A percentile compares a stretch with the other conserved stretches of the same genome.
phyloP scores from a whole-genome alignment of 108 stramenopile species.

The Cyclotella baltica region DNA sequence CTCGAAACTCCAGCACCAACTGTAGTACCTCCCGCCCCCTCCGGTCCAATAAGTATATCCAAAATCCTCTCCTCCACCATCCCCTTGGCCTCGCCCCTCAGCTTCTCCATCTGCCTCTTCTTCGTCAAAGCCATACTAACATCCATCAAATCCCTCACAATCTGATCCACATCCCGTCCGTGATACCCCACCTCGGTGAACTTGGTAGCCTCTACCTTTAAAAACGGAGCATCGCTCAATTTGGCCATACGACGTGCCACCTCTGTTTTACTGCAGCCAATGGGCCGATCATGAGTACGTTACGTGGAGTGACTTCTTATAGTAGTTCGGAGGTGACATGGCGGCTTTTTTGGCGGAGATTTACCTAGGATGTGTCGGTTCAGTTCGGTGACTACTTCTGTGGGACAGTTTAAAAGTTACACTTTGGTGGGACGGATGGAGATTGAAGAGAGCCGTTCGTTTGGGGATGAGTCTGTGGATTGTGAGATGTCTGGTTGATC shows the following conservation, averaged over 20 bases:
- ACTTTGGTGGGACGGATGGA: conserved; percentile 37
- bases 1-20: conserved; percentile 90
- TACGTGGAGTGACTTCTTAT: conserved; percentile 97
- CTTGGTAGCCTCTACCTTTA: conserved; percentile 99
- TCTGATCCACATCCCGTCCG: conserved; percentile 98
- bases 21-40: conserved; percentile 74
- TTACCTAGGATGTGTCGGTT: no score
- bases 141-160: conserved; percentile 99
- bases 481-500: conserved; percentile 9
- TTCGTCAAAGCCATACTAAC: conserved; percentile 91
- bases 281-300: conserved; percentile 99
- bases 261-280: conserved; percentile 99
- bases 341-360: no score
- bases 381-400: no score
- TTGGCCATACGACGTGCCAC: conserved; percentile 97
- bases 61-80: conserved; percentile 93
- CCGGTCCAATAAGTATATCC: conserved; percentile 87
- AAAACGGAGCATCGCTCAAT: conserved; percentile 97
- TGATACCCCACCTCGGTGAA: conserved; percentile 99
- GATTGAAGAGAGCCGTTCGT: not conserved
- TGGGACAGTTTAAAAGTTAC: no score
- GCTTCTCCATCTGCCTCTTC: conserved; percentile 84
- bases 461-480: no score
- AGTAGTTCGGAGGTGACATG: no score
- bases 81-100: conserved; percentile 72